phyloP scores from a whole-genome alignment of 805 yeast genomes.

The Maudiozyma serrabonitensis region DNA sequence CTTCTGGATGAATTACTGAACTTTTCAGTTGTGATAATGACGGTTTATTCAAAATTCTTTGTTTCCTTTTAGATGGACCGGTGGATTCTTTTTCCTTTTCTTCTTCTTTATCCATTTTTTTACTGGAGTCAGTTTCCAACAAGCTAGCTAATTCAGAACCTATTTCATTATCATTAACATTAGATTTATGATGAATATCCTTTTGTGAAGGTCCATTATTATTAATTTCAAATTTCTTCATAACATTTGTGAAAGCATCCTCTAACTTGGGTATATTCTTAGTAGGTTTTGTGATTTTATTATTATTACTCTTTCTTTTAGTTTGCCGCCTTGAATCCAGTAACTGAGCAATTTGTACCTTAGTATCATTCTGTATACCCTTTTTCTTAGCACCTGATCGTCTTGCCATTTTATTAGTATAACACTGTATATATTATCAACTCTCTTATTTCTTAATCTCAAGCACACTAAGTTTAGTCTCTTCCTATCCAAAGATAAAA shows the following conservation, averaged over 20 bases:
- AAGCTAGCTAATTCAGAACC: too few species aligned
- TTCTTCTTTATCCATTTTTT: constrained; percentile 14
- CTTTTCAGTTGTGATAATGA: constrained; percentile 63
- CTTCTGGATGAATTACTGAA: constrained; percentile 50
- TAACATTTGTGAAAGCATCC: constrained; percentile 11
- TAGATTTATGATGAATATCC: too few species aligned
- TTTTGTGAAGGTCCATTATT: background rate
- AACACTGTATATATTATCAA: background rate
- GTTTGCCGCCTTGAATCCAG: background rate
- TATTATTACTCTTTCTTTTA: background rate
- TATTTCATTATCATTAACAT: too few species aligned
- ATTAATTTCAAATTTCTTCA: constrained; percentile 5
- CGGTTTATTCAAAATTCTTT: constrained; percentile 43
- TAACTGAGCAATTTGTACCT: background rate
- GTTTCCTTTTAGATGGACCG: constrained; percentile 35
- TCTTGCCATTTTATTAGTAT: background rate
- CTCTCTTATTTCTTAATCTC: too few species aligned
- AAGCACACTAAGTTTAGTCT: too few species aligned
- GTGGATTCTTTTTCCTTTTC: background rate
- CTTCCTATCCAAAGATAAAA: too few species aligned
- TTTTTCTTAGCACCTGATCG: background rate
- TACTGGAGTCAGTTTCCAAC: too few species aligned
- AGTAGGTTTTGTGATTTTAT: constrained; percentile 5
- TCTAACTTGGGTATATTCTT: background rate
- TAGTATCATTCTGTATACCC: background rate